Conservation (phyloP, 768 basidiomycete genomes). For the Mycena albidolilacea region DNA sequence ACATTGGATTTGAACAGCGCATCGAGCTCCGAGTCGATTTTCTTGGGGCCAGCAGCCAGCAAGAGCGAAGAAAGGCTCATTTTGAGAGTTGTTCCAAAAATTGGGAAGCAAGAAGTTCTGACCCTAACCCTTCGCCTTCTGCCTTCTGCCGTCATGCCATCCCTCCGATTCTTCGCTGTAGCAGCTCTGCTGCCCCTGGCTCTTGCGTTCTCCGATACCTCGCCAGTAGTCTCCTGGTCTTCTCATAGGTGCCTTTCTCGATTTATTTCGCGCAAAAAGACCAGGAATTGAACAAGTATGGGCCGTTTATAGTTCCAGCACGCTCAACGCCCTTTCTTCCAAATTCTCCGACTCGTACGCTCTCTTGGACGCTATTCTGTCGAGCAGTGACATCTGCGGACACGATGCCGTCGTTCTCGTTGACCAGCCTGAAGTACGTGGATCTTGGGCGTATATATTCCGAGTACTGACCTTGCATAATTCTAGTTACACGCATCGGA, state of each 20-base stretch:
- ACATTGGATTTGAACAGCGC: constrained; percentile 72
- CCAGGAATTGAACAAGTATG: constrained; percentile 3
- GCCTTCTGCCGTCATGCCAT: constrained; percentile 54
- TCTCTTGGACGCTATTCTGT: constrained; percentile 62
- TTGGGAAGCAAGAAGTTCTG: neutral
- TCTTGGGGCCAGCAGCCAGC: constrained; percentile 56
- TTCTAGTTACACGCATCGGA: constrained; percentile 83
- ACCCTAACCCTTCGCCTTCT: constrained; percentile 26
- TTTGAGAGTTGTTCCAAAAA: neutral
- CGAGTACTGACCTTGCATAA: constrained; percentile 17
- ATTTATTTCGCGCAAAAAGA: neutral
- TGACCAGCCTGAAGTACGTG: constrained; percentile 80
- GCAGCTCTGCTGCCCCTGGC: constrained; percentile 62
- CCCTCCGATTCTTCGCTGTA: constrained; percentile 57
- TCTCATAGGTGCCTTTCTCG: constrained; percentile 65
- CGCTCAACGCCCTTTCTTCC: constrained; percentile 60
- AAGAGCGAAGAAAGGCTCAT: neutral
- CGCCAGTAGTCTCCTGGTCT: constrained; percentile 81
- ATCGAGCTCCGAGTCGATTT: constrained; percentile 74
- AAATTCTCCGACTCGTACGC: constrained; percentile 47
- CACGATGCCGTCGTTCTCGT: constrained; percentile 78
- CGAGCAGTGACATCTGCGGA: constrained; percentile 65
- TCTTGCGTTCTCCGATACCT: constrained; percentile 72
- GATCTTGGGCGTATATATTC: neutral
- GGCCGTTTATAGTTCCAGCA: constrained; percentile 58